Evolutionary conservation across 805 yeast genomes (phyloP), one percentile per base, ranked within the genome.

Genomic region (Candida ortonii): DNA sequence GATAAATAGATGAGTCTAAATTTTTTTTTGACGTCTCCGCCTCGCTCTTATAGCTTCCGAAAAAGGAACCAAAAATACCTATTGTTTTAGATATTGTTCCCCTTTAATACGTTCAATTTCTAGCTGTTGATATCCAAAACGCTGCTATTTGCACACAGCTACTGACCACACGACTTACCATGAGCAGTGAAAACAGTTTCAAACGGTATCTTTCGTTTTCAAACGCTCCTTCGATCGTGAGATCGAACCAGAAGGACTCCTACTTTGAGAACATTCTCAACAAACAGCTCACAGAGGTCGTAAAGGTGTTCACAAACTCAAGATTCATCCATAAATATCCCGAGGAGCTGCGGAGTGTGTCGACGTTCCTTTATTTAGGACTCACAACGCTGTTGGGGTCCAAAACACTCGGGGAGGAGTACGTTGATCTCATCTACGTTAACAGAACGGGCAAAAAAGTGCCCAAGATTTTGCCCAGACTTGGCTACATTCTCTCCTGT

Each of bases 401-500:
- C 2, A 69, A 90, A 34, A 90, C 97, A 0, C 62, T 93, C 17
- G 98, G 98, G 1, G 97, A 90, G 55, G 97, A 90, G 60, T 90
- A 90, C 59, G 88, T 88, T 10, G 96, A 90, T 57, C 61, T 86
- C 35, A 59, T 77, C 6, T 82, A 84, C 51, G 86, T 83, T 6
- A 65, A 63, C 24, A 62, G 73, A 32, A 56, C 58, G 22, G 85
- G 87, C 0, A 67, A 49, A 13, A 51, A 62, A 25, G 55, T 82
- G 5, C 82, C 84, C 0, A 46, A 44, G 25, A 9, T 46, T 5
- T 38, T 56, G 25, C 64, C 74, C 18, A 66, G 86, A 36, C 38
- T 78, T 2, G 76, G 78, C 4, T 88, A 78, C 50, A 67, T 86
- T 0, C 33, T 74, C 3, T 63, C 80, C 0, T 80, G 78, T 50